Conservation (phyloP, 441 rosid genomes). For the Pelargonium myrrhifolium region DNA sequence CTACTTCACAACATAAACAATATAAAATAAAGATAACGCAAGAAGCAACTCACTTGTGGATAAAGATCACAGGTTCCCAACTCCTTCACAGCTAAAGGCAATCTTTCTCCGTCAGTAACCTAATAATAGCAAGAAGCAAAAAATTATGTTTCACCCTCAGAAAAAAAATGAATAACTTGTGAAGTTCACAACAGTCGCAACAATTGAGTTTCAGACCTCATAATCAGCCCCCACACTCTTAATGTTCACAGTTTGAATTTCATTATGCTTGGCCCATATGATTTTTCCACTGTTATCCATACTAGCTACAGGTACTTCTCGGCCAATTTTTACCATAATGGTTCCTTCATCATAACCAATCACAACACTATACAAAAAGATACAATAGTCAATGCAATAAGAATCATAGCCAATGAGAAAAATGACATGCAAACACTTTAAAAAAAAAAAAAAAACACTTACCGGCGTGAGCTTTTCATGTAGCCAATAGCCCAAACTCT, state of each 20-base stretch:
- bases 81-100: constrained; percentile 96
- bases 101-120: constrained; percentile 95
- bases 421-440: not conserved
- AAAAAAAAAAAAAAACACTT: constrained; percentile 22
- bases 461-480: constrained; percentile 74
- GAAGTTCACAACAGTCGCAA: not conserved
- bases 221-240: constrained; percentile 89
- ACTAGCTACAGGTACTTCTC: constrained; percentile 96
- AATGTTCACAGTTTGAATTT: constrained; percentile 94
- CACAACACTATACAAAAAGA: constrained; percentile 50
- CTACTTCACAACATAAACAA: constrained; percentile 8
- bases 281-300: constrained; percentile 98
- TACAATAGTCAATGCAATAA: constrained; percentile 11
- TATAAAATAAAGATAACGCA: constrained; percentile 9
- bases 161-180: constrained; percentile 10
- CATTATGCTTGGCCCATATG: constrained; percentile 99
- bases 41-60: constrained; percentile 73
- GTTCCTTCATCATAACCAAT: constrained; percentile 99
- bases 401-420: constrained; percentile 8
- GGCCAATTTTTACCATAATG: constrained; percentile 94
- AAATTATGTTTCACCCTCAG: constrained; percentile 15
- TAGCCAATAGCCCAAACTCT: constrained; percentile 84
- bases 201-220: constrained; percentile 46
- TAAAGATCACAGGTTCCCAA: constrained; percentile 97
- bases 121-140: constrained; percentile 28